Evolutionary conservation across 208 protist genomes (phyloP), one percentile per base, ranked within the genome.

Genomic region (Leishmania major): DNA sequence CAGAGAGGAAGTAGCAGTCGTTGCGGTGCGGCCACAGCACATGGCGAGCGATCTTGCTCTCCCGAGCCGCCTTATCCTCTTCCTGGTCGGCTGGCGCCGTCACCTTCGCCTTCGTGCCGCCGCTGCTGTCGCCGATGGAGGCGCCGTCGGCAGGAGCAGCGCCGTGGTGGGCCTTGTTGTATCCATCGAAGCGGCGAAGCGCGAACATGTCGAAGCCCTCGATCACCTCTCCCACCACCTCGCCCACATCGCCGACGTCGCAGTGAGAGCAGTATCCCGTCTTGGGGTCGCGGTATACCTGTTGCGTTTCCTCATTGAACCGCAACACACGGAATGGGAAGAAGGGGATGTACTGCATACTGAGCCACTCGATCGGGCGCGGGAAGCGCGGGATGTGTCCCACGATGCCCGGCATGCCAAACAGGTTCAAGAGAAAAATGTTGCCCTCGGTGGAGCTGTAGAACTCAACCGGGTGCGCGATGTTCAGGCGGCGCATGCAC

Each of bases 401-500:
- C 31, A 95, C 83, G 35, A 89, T 87, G 71, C 89, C 91, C 8
- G 78, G 84, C 49, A 87, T 79, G 31, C 90, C 87, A 75, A 88
- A 94, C 10, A 90, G 78, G 80, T 96, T 96, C 55, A 94, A 71
- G 40, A 94, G 77, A 62, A 92, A 91, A 59, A 90, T 87, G 82
- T 93, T 95, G 37, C 91, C 91, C 76, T 98, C 96, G 3, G 96
- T 98, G 62, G 92, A 88, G 77, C 88, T 96, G 85, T 98, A 98
- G 64, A 98, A 96, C 81, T 98, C 95, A 11, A 89, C 85, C 0
- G 95, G 87, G 40, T 92, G 82, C 0, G 81, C 64, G 25, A 98
- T 83, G 81, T 83, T 73, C 49, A 97, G 86, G 37, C 87, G 75
- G 15, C 57, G 55, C 67, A 90, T 87, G 75, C 94, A 93, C 57